phyloP scores from a whole-genome alignment of 257 asterid genomes.

The Echites panduratus region DNA sequence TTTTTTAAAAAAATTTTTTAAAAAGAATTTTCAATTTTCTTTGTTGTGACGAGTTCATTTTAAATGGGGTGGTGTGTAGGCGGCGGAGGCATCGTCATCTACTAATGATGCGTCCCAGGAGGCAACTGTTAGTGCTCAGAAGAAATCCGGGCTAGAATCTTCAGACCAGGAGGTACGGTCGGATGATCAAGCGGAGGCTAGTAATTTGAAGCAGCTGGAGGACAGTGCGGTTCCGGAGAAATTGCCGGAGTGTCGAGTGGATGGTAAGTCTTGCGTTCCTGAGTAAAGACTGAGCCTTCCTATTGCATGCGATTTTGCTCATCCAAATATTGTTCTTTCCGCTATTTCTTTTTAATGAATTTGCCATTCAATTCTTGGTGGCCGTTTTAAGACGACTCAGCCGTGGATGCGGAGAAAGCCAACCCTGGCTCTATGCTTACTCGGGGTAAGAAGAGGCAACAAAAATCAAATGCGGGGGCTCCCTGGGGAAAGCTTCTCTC shows the following conservation, averaged over 20 bases:
- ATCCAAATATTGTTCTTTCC: neutral
- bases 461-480: constrained; percentile 41
- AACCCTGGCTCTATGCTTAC: constrained; percentile 31
- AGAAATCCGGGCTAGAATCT: constrained; percentile 40
- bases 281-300: constrained; percentile 22
- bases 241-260: constrained; percentile 32
- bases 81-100: constrained; percentile 64
- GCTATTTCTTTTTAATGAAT: neutral
- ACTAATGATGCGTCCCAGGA: constrained; percentile 41
- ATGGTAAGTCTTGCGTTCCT: constrained; percentile 37
- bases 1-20: neutral
- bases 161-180: constrained; percentile 49
- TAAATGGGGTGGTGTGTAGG: constrained; percentile 35
- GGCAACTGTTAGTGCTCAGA: constrained; percentile 26
- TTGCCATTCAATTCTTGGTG: constrained; percentile 6
- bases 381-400: constrained; percentile 36
- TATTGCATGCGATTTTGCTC: constrained; percentile 9
- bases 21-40: neutral
- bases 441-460: constrained; percentile 51
- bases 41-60: neutral
- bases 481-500: constrained; percentile 94
- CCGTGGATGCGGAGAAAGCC: constrained; percentile 34
- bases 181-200: constrained; percentile 53
- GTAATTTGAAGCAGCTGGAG: constrained; percentile 25
- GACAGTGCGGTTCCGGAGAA: constrained; percentile 42